phyloP scores from a whole-genome alignment of 805 yeast genomes.

The Metschnikowia lunata region DNA sequence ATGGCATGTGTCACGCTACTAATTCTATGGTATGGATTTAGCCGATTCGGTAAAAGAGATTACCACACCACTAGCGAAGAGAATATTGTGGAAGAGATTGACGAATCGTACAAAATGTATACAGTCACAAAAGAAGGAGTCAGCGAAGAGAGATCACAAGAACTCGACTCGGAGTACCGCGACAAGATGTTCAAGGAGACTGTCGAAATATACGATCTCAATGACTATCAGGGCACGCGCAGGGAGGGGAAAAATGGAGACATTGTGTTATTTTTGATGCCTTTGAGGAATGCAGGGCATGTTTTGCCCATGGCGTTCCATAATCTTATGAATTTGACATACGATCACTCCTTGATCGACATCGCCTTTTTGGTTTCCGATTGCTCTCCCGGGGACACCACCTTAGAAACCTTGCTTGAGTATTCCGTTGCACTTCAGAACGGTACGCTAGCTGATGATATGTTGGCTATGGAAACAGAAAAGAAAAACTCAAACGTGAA shows the following conservation, averaged over 20 bases:
- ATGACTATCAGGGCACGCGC: slow-evolving; percentile 47
- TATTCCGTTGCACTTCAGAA: slow-evolving; percentile 66
- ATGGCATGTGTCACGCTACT: slow-evolving; percentile 9
- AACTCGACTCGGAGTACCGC: slow-evolving; percentile 23
- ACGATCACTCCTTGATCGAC: slow-evolving; percentile 76
- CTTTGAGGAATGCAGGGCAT: slow-evolving; percentile 72
- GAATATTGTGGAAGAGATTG: not conserved
- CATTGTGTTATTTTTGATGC: slow-evolving; percentile 64
- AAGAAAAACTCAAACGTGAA: slow-evolving; percentile 31
- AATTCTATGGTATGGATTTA: slow-evolving; percentile 6
- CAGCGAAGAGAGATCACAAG: slow-evolving; percentile 6
- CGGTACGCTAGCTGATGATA: slow-evolving; percentile 52
- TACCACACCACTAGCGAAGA: not conserved
- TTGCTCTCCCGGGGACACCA: slow-evolving; percentile 64
- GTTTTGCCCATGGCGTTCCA: slow-evolving; percentile 80
- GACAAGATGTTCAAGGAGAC: slow-evolving; percentile 34
- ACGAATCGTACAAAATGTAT: slow-evolving; percentile 22
- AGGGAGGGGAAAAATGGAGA: slow-evolving; percentile 37
- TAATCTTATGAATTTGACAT: slow-evolving; percentile 80
- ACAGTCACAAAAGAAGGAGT: slow-evolving; percentile 32
- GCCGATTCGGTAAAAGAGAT: not conserved
- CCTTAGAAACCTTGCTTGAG: slow-evolving; percentile 61
- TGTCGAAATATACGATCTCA: slow-evolving; percentile 60
- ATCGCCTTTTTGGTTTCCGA: slow-evolving; percentile 78
- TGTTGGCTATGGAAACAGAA: slow-evolving; percentile 40